Conservation (phyloP, 23 red algal genomes). For the Pyropia yezoensis region DNA sequence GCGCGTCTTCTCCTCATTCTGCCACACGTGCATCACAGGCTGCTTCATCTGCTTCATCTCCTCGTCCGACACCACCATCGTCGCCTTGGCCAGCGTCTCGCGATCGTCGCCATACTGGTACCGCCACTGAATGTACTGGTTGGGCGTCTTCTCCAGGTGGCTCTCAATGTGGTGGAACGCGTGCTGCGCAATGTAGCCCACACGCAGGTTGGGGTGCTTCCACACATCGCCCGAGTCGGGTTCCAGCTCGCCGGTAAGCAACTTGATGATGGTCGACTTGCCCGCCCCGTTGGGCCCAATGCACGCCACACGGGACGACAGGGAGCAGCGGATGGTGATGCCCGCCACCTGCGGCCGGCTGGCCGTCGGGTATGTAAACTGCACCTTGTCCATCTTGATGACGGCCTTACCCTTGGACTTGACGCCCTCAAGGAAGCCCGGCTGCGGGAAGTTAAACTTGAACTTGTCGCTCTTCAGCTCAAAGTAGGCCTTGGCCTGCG, state of each 20-base stretch:
- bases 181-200: slow-evolving; percentile 95
- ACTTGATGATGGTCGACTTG: slow-evolving; percentile 94
- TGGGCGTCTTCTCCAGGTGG: slow-evolving; percentile 71
- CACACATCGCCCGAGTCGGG: slow-evolving; percentile 71
- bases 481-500: slow-evolving; percentile 77
- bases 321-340: slow-evolving; percentile 62
- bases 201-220: slow-evolving; percentile 87
- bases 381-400: slow-evolving; percentile 92
- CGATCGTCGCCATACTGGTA: slow-evolving; percentile 81
- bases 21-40: slow-evolving; percentile 35
- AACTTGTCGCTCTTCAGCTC: slow-evolving; percentile 59
- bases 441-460: slow-evolving; percentile 73
- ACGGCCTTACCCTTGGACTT: slow-evolving; percentile 79
- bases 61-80: slow-evolving; percentile 71
- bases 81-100: slow-evolving; percentile 57
- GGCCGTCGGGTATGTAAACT: slow-evolving; percentile 70
- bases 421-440: slow-evolving; percentile 67
- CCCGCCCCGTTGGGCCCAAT: slow-evolving; percentile 96
- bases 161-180: slow-evolving; percentile 90
- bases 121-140: slow-evolving; percentile 85
- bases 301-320: slow-evolving; percentile 83
- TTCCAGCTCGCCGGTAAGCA: slow-evolving; percentile 82
- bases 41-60: slow-evolving; percentile 75
- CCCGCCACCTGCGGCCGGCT: slow-evolving; percentile 61
- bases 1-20: slow-evolving; percentile 37